Evolutionary conservation across 2,329 filamentous ascomycete species (phyloP).

Genomic region (Scytalidium lignicola): DNA sequence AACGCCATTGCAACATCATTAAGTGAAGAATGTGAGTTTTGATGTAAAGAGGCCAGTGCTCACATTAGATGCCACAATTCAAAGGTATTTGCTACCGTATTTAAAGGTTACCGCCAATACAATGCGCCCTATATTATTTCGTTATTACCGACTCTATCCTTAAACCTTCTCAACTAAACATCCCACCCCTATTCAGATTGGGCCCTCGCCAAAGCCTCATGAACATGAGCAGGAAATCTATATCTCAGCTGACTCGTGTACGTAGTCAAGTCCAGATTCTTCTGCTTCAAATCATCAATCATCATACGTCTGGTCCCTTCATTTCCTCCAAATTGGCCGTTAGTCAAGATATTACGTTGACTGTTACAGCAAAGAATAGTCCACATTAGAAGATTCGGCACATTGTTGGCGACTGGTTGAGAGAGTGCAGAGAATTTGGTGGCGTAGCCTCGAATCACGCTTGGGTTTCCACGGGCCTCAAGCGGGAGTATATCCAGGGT

Average conservation of each 20-base stretch:
- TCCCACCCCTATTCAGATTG: conserved; percentile 18
- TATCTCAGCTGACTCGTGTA: conserved; percentile 93
- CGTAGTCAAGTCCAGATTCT: conserved; percentile 84
- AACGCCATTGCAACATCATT: too few relatives aligned
- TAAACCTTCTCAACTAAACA: background rate
- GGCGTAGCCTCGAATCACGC: conserved; percentile 72
- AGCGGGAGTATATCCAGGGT: conserved; percentile 75
- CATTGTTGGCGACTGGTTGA: conserved; percentile 78
- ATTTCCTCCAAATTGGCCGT: conserved; percentile 69
- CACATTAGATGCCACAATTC: too few relatives aligned
- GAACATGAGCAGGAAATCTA: conserved; percentile 78
- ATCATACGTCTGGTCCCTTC: conserved; percentile 58
- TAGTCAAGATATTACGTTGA: conserved; percentile 66
- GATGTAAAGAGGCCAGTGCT: too few relatives aligned
- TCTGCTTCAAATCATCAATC: conserved; percentile 68
- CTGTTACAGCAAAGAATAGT: conserved; percentile 80
- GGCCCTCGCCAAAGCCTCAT: conserved; percentile 81
- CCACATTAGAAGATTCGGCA: conserved; percentile 91
- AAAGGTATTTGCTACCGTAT: too few relatives aligned
- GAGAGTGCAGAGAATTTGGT: conserved; percentile 75
- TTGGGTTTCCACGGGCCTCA: conserved; percentile 67
- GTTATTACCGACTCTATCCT: background rate
- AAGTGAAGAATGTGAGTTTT: too few relatives aligned
- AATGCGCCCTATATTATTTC: too few relatives aligned
- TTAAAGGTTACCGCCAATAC: too few relatives aligned